Conservation (phyloP, 1,284 basidiomycete species). For the Kalmanozyma brasiliensis region DNA sequence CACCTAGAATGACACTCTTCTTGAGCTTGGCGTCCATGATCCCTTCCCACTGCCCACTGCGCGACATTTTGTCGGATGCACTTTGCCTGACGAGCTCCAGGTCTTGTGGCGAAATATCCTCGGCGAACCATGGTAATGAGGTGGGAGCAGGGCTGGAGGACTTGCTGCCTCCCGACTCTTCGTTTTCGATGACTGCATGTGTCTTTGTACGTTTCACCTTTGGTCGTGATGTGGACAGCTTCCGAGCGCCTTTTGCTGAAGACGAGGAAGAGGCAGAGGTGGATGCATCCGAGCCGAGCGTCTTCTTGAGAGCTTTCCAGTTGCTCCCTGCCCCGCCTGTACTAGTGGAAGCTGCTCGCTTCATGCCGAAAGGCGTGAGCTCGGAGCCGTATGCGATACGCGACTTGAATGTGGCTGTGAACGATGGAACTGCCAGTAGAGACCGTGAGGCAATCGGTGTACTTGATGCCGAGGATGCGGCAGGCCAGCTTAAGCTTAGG, state of each 20-base stretch:
- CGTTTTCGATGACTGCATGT: background rate
- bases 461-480: background rate
- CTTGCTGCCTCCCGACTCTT: constrained; percentile 11
- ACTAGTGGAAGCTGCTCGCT: constrained; percentile 10
- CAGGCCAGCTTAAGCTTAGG: constrained; percentile 19
- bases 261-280: constrained; percentile 11
- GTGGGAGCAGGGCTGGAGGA: constrained; percentile 29
- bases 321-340: constrained; percentile 54
- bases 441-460: background rate
- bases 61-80: constrained; percentile 31
- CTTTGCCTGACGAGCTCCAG: constrained; percentile 50
- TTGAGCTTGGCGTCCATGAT: constrained; percentile 50
- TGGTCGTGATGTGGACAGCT: constrained; percentile 2
- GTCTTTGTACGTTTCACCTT: constrained; percentile 13
- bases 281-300: constrained; percentile 31
- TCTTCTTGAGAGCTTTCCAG: constrained; percentile 60
- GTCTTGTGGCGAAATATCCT: constrained; percentile 61
- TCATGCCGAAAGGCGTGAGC: constrained; percentile 12
- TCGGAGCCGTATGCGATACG: background rate
- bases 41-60: constrained; percentile 53
- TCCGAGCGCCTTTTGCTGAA: background rate
- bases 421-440: background rate
- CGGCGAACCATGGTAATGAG: constrained; percentile 61
- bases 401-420: background rate
- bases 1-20: constrained; percentile 54